Evolutionary conservation across 371 early-diverging fungal species (phyloP).

Genomic region (Rhizopus sp.): DNA sequence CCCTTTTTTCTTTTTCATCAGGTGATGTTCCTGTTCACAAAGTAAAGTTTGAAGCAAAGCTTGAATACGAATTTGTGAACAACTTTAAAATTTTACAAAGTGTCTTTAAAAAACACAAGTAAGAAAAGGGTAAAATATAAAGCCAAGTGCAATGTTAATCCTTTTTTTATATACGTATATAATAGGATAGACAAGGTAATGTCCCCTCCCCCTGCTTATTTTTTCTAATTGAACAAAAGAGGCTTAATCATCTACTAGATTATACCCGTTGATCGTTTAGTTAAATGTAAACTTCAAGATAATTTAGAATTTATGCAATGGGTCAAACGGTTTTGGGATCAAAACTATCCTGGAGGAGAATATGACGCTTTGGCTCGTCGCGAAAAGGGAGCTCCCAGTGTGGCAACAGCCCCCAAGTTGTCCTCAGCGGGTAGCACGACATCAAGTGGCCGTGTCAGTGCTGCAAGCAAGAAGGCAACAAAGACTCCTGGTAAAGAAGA

Average conservation of each 20-base stretch:
- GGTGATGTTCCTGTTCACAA: constrained; percentile 77
- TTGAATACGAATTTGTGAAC: constrained; percentile 89
- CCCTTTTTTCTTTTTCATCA: constrained; percentile 10
- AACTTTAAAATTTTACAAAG: constrained; percentile 92
- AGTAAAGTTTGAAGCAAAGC: constrained; percentile 90
- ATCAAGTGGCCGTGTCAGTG: constrained; percentile 19
- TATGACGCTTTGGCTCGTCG: constrained; percentile 85
- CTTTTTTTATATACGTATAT: constrained; percentile 3
- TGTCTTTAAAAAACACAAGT: constrained; percentile 79
- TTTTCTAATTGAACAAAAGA: not conserved
- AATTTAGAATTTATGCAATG: constrained; percentile 96
- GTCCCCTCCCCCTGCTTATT: not conserved
- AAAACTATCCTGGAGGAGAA: constrained; percentile 73
- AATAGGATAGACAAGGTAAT: constrained; percentile 27
- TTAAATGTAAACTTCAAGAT: constrained; percentile 94
- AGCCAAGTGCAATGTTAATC: not conserved
- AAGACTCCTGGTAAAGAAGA: constrained; percentile 21
- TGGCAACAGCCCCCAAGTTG: constrained; percentile 4
- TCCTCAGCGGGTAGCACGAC: constrained; percentile 14
- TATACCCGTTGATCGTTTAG: constrained; percentile 82
- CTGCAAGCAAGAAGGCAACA: constrained; percentile 27
- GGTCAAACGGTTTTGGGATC: constrained; percentile 89
- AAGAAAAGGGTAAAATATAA: constrained; percentile 12
- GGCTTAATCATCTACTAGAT: constrained; percentile 31
- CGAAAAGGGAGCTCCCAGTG: constrained; percentile 67